Conservation (phyloP, 106 monocot species). For the Phalaenopsis equestris region DNA sequence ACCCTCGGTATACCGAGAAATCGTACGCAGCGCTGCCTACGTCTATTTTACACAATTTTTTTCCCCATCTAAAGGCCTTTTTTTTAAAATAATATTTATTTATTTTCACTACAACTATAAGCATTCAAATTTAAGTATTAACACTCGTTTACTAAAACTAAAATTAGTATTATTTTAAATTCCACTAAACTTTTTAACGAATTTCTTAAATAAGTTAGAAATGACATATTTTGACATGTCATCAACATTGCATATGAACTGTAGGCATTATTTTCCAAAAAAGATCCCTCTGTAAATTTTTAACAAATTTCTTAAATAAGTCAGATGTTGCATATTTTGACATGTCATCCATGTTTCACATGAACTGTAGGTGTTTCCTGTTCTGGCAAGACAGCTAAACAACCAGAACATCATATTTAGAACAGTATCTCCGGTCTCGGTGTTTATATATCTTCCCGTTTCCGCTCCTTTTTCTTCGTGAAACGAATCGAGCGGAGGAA, state of each 20-base stretch:
- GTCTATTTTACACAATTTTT: too few species aligned
- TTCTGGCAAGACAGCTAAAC: background rate
- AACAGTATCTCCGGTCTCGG: background rate
- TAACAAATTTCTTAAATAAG: background rate
- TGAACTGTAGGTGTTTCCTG: background rate
- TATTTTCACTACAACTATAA: too few species aligned
- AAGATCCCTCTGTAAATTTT: too few species aligned
- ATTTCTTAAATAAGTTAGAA: background rate
- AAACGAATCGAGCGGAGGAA: background rate
- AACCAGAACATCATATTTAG: background rate
- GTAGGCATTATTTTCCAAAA: background rate
- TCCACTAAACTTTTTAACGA: too few species aligned
- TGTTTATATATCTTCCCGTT: background rate
- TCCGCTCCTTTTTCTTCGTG: background rate
- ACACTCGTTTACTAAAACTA: too few species aligned
- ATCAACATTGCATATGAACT: background rate
- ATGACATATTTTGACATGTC: background rate
- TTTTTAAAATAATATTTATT: too few species aligned
- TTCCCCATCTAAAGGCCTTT: too few species aligned
- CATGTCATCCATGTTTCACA: background rate
- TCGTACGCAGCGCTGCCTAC: too few species aligned
- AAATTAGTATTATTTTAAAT: too few species aligned
- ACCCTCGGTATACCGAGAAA: too few species aligned
- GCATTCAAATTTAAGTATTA: too few species aligned
- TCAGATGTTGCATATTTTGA: background rate